These are phyloP conservation scores for Aureobasidium mangrovei DNA, from an alignment of 2,329 filamentous ascomycete genomes.

Conservation along the genomic window DNA sequence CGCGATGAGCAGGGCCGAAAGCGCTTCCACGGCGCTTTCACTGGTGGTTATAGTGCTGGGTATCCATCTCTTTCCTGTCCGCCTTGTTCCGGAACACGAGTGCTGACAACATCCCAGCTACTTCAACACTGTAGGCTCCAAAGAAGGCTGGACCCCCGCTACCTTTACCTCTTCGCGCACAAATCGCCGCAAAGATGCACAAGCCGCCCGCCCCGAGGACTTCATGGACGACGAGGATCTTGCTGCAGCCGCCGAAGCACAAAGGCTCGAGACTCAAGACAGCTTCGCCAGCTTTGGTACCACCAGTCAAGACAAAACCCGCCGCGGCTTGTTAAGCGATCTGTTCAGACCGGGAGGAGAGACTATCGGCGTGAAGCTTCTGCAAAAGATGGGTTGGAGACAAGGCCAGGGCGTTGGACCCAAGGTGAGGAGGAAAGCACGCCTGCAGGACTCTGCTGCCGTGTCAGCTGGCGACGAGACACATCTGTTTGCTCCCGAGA, in stretches of 20 bases:
- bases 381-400: constrained; percentile 93
- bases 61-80: constrained; percentile 42
- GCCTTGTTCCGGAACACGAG: background rate
- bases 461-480: constrained; percentile 31
- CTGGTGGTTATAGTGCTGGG: constrained; percentile 91
- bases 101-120: constrained; percentile 39
- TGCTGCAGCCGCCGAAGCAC: constrained; percentile 72
- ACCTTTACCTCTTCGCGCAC: constrained; percentile 84
- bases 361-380: constrained; percentile 75
- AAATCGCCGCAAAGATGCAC: constrained; percentile 59
- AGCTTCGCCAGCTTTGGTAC: constrained; percentile 69
- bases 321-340: constrained; percentile 54
- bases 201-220: constrained; percentile 69
- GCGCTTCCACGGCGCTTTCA: constrained; percentile 90
- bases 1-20: constrained; percentile 86
- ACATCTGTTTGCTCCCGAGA: constrained; percentile 79
- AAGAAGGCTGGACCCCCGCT: constrained; percentile 92
- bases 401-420: constrained; percentile 89
- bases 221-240: constrained; percentile 98
- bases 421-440: constrained; percentile 66
- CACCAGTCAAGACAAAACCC: constrained; percentile 47
- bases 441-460: constrained; percentile 28
- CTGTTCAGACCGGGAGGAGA: constrained; percentile 66
- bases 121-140: constrained; percentile 96
- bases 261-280: constrained; percentile 62